Evolutionary conservation across 2,329 filamentous ascomycete species (phyloP).

Genomic region (Trichoderma atroviride): DNA sequence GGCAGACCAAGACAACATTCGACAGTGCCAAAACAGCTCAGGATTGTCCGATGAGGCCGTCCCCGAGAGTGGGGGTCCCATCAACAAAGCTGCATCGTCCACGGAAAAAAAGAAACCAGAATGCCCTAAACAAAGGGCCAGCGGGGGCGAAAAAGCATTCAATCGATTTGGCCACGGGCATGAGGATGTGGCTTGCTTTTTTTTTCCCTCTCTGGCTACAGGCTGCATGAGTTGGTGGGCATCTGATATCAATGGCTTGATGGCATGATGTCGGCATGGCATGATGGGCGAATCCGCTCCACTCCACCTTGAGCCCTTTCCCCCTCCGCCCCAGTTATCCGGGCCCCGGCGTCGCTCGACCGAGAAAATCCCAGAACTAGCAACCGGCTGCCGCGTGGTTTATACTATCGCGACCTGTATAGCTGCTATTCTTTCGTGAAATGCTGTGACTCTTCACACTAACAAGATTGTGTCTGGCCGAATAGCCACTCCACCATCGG

Average conservation of each 20-base stretch:
- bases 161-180: not conserved
- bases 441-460: not conserved
- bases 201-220: not conserved
- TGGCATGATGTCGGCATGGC: slow-evolving; percentile 12
- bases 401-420: not conserved
- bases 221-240: slow-evolving; percentile 4
- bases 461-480: not conserved
- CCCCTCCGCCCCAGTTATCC: not conserved
- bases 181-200: slow-evolving; percentile 15
- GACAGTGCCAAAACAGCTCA: not conserved
- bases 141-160: not conserved
- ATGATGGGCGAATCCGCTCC: not conserved
- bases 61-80: not conserved
- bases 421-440: not conserved
- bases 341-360: not conserved
- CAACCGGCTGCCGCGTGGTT: not conserved
- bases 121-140: not conserved
- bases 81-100: not conserved
- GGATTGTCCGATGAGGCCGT: not conserved
- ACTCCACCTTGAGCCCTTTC: not conserved
- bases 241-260: slow-evolving; percentile 1
- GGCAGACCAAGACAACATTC: not conserved
- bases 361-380: not conserved
- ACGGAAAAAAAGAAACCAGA: not conserved
- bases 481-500: not conserved